Evolutionary conservation across 768 basidiomycete genomes (phyloP).

Genomic region (Leucocoprinus sp.): DNA sequence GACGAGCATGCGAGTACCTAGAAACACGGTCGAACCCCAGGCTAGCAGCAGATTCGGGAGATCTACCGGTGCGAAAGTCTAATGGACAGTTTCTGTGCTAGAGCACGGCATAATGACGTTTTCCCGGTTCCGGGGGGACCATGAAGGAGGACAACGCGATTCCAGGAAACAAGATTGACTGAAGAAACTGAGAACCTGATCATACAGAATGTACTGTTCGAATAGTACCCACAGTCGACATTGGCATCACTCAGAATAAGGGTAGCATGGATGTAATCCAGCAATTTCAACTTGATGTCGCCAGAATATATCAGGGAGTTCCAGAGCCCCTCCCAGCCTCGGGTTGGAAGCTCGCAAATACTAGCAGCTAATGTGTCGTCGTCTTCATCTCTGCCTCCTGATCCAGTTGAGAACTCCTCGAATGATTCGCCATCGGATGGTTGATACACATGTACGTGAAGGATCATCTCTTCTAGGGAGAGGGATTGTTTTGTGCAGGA

Average conservation of each 20-base stretch:
- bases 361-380: conserved; percentile 82
- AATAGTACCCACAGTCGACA: conserved; percentile 64
- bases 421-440: conserved; percentile 58
- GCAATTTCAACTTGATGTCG: conserved; percentile 77
- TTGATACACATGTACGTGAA: conserved; percentile 88
- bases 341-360: conserved; percentile 81
- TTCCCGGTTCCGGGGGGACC: conserved; percentile 98
- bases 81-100: conserved; percentile 93
- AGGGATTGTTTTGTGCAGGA: conserved; percentile 47
- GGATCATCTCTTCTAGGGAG: conserved; percentile 46
- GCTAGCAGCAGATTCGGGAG: conserved; percentile 1
- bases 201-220: neutral
- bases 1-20: conserved; percentile 79
- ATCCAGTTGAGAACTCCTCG: conserved; percentile 64
- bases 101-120: conserved; percentile 87
- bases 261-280: conserved; percentile 94
- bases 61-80: conserved; percentile 73
- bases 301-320: conserved; percentile 79
- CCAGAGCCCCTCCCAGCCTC: conserved; percentile 88
- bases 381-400: conserved; percentile 48
- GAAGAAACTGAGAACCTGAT: conserved; percentile 2
- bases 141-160: conserved; percentile 88
- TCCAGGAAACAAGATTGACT: conserved; percentile 95
- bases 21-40: neutral
- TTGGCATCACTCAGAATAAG: conserved; percentile 85